A percentile compares a stretch with the other conserved stretches of the same genome.
Conservation (phyloP, 2,329 filamentous ascomycete species). For the Dendrostoma leiphaemia region DNA sequence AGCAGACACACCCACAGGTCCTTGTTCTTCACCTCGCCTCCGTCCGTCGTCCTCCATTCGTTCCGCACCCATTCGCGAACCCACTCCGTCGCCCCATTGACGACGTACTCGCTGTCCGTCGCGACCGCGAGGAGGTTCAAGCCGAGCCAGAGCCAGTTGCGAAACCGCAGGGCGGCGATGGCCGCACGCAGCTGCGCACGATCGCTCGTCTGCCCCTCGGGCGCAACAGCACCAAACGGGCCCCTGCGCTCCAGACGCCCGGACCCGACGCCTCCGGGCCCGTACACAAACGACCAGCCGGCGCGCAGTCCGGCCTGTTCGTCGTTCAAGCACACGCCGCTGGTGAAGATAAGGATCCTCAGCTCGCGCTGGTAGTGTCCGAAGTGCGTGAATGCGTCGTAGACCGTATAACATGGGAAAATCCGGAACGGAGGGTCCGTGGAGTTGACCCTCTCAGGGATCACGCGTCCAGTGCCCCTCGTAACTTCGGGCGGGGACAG, state of each 20-base stretch:
- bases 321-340: constrained; percentile 10
- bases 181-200: constrained; percentile 55
- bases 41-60: constrained; percentile 39
- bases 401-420: not conserved
- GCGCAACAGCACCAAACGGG: constrained; percentile 38
- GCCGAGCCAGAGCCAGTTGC: constrained; percentile 41
- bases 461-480: too few species aligned
- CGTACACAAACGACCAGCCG: constrained; percentile 38
- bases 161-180: constrained; percentile 45
- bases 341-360: constrained; percentile 5
- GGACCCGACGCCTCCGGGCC: constrained; percentile 19
- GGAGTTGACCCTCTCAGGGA: not conserved
- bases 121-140: constrained; percentile 45
- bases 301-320: constrained; percentile 30
- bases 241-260: constrained; percentile 42
- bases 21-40: constrained; percentile 42
- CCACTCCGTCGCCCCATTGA: constrained; percentile 43
- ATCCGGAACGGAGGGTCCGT: not conserved
- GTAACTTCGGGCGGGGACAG: too few species aligned
- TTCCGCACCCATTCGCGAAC: constrained; percentile 40
- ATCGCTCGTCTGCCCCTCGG: constrained; percentile 43
- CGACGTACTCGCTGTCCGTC: constrained; percentile 52
- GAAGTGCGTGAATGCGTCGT: not conserved
- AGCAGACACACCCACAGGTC: constrained; percentile 51
- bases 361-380: not conserved